Percentiles rank a stretch among this genome's conserved stretches.
phyloP scores from a whole-genome alignment of 495 filamentous ascomycete genomes.

The Annulohypoxylon stygium region DNA sequence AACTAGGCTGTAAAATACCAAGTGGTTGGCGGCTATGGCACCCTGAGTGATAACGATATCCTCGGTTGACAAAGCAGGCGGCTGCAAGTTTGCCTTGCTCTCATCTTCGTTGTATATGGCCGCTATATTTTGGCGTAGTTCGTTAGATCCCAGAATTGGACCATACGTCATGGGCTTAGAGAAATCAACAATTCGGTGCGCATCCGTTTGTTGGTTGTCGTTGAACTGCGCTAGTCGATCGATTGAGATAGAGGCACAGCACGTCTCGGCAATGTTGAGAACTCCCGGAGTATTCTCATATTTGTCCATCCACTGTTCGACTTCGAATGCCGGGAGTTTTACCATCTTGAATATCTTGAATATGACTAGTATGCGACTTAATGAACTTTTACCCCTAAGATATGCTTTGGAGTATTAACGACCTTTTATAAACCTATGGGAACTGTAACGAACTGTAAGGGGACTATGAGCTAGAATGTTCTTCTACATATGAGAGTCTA shows the following conservation, averaged over 20 bases:
- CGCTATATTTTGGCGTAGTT: constrained; percentile 72
- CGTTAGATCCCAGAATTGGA: constrained; percentile 75
- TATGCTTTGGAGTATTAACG: not conserved
- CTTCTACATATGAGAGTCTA: not conserved
- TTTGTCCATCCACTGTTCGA: constrained; percentile 95
- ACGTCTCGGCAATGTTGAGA: constrained; percentile 90
- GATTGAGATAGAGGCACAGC: constrained; percentile 83
- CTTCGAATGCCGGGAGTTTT: constrained; percentile 76
- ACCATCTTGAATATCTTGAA: constrained; percentile 73
- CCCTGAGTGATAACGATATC: constrained; percentile 84
- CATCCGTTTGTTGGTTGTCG: constrained; percentile 60
- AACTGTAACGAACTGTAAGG: not conserved
- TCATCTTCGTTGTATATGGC: constrained; percentile 69
- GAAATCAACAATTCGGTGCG: constrained; percentile 48
- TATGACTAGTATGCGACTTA: not conserved
- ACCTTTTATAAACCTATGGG: not conserved
- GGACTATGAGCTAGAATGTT: not conserved
- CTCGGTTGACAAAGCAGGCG: constrained; percentile 61
- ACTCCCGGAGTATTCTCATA: constrained; percentile 78
- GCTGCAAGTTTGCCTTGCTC: constrained; percentile 51
- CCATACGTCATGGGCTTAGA: constrained; percentile 76
- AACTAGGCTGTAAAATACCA: constrained; percentile 79
- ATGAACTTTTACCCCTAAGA: not conserved
- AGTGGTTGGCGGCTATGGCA: constrained; percentile 86
- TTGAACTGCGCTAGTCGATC: constrained; percentile 73